phyloP scores from a whole-genome alignment of 192 early-diverging fungal species.

The Coemansia furcata region DNA sequence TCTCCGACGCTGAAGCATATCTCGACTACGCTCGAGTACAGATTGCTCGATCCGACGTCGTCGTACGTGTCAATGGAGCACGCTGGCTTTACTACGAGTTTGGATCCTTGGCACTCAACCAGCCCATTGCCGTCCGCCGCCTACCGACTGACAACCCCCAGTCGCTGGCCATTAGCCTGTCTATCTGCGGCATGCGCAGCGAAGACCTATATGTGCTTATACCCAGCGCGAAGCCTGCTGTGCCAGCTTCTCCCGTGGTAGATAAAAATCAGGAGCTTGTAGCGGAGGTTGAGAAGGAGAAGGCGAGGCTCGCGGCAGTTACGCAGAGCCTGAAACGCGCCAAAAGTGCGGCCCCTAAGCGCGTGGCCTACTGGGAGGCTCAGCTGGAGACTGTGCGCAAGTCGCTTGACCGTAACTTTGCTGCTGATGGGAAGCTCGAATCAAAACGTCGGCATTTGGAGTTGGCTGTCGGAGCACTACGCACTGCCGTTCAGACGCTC shows the following conservation, averaged over 20 bases:
- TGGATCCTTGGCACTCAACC: conserved; percentile 2
- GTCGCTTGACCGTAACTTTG: background rate
- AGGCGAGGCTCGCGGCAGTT: background rate
- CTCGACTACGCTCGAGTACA: conserved; percentile 36
- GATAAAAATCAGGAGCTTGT: conserved; percentile 2
- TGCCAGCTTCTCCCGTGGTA: background rate
- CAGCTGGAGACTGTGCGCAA: conserved; percentile 24
- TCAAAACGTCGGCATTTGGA: conserved; percentile 11
- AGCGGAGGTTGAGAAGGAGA: background rate
- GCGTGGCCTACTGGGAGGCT: conserved; percentile 18
- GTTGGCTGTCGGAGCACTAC: background rate
- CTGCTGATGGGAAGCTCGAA: conserved; percentile 4
- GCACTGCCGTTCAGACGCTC: background rate
- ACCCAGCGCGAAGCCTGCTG: background rate
- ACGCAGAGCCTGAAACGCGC: conserved; percentile 14
- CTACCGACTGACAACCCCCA: background rate
- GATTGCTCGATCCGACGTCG: conserved; percentile 28
- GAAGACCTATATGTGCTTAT: conserved; percentile 25
- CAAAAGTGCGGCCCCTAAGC: conserved; percentile 19
- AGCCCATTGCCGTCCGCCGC: conserved; percentile 20
- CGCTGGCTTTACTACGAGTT: conserved; percentile 34
- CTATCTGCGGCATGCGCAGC: conserved; percentile 42
- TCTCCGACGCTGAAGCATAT: conserved; percentile 27
- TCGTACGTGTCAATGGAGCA: conserved; percentile 41
- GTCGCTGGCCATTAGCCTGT: conserved; percentile 15